Conservation (phyloP, 768 basidiomycete species). For the Chlorophyllum brunneum region DNA sequence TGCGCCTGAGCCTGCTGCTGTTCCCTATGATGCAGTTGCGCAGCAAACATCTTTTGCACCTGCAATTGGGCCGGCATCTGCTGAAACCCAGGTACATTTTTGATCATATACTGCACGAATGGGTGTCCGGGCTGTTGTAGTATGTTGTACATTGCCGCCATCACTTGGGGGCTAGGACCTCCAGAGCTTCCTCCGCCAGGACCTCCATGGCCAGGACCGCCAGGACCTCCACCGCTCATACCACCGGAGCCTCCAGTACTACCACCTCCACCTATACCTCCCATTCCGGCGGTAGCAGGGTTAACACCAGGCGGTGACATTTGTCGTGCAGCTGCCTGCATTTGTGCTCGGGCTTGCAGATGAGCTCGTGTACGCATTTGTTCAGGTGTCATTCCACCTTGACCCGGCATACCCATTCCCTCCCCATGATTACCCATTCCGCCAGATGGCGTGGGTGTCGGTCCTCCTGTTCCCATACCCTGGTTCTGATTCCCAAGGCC, state of each 20-base stretch:
- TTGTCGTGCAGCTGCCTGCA: slow-evolving; percentile 28
- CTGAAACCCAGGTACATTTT: slow-evolving; percentile 50
- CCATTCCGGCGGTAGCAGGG: slow-evolving; percentile 2
- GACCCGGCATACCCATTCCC: slow-evolving; percentile 14
- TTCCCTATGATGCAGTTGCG: slow-evolving; percentile 32
- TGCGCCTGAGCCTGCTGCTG: slow-evolving; percentile 25
- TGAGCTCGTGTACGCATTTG: slow-evolving; percentile 29
- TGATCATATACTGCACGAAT: slow-evolving; percentile 51
- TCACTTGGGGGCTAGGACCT: slow-evolving; percentile 14
- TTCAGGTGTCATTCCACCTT: slow-evolving; percentile 17
- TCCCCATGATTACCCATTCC: slow-evolving; percentile 22
- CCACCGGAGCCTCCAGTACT: background rate
- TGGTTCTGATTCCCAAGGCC: slow-evolving; percentile 9
- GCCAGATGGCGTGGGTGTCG: slow-evolving; percentile 16
- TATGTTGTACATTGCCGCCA: slow-evolving; percentile 31
- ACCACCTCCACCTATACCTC: slow-evolving; percentile 11
- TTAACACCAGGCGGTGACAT: slow-evolving; percentile 31
- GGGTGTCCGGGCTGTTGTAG: slow-evolving; percentile 55
- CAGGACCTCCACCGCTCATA: slow-evolving; percentile 6
- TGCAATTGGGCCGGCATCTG: slow-evolving; percentile 48
- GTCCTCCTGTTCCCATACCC: slow-evolving; percentile 10
- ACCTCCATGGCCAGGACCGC: slow-evolving; percentile 4
- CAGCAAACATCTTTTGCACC: slow-evolving; percentile 51
- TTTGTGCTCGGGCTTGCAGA: slow-evolving; percentile 26
- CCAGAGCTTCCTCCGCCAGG: slow-evolving; percentile 10